Evolutionary conservation across 2,329 filamentous ascomycete genomes (phyloP), one percentile per base, ranked within the genome.

Genomic region (Claviceps quebecensis): DNA sequence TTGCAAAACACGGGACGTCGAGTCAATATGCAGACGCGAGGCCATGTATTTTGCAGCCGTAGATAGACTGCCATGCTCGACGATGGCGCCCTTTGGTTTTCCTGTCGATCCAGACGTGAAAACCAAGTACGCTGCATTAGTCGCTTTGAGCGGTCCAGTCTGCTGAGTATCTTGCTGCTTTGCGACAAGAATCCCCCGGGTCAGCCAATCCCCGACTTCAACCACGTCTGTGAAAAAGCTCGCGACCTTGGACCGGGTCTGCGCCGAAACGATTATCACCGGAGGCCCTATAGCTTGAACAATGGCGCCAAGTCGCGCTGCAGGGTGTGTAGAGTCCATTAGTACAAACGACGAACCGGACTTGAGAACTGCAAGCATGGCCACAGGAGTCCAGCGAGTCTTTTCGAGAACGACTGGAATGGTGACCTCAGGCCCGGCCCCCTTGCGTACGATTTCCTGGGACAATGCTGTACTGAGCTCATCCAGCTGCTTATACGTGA

Each of bases 351-450:
- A 59, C 13, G 55, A 58, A 17, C 63, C 63, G 9, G 58, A 52
- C 49, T 61, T 60, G n/a, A 63, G 47, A 5, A 62, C 56, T 22
- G 53, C 61, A 13, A 63, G 39, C 52, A 61, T 58, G 4, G 57
- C 55, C 2, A 62, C 55, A 3, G 55, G 39, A 16, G 57, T 55
- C 54, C 51, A 56, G 23, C 38, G 29, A 5, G 57, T 57, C 55
- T 63, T 63, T 22, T 56, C 53, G 23, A 61, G 58, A 23, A 37
- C 48, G 0, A 57, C 39, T 11, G 56, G 55, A 11, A 57, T 51
- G 19, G 56, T 40, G 6, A 45, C 38, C 19, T 51, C 52, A 7
- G 45, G 48, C 16, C 47, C 47, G n/a, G 22, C 47, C 0, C 47
- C 45, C 14, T 37, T 17, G 17, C 34, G n/a, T 29, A 47, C 23